phyloP scores from a whole-genome alignment of 2,329 filamentous ascomycete genomes.

The Pestalotiopsis sp. region DNA sequence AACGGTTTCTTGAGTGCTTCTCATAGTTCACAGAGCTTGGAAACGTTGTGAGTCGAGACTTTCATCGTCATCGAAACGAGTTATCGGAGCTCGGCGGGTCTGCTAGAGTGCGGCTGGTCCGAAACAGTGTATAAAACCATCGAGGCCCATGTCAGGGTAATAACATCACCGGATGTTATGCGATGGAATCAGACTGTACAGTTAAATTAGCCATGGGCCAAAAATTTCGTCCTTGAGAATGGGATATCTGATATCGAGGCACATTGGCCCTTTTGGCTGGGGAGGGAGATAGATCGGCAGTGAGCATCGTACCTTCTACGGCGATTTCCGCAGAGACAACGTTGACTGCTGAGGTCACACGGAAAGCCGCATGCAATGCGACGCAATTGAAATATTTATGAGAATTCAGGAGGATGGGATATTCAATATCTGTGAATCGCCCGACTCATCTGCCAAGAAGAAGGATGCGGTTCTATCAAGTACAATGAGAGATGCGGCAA shows the following conservation, averaged over 20 bases:
- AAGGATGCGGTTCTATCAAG: slow-evolving; percentile 11
- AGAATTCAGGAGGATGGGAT: neutral
- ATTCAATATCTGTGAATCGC: neutral
- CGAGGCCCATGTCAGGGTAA: slow-evolving; percentile 22
- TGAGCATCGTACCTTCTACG: slow-evolving; percentile 17
- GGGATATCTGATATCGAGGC: neutral
- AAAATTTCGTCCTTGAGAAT: neutral
- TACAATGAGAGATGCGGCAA: slow-evolving; percentile 12
- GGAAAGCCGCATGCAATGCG: slow-evolving; percentile 7
- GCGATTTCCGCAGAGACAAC: neutral
- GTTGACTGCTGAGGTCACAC: neutral
- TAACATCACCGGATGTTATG: slow-evolving; percentile 24
- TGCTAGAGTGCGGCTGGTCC: slow-evolving; percentile 15
- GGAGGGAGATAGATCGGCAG: neutral
- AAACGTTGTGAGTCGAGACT: slow-evolving; percentile 22
- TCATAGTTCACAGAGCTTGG: slow-evolving; percentile 32
- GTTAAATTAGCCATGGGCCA: slow-evolving; percentile 14
- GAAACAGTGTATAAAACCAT: slow-evolving; percentile 19
- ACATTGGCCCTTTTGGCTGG: neutral
- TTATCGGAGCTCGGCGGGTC: slow-evolving; percentile 27
- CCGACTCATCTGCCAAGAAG: neutral
- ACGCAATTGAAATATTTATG: neutral
- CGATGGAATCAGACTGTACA: slow-evolving; percentile 24
- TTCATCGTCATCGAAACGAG: slow-evolving; percentile 32
- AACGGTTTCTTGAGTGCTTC: slow-evolving; percentile 26